Base-by-base conservation (phyloP, 2,329 filamentous ascomycete genomes). In the Phialemoniopsis sp. region DNA sequence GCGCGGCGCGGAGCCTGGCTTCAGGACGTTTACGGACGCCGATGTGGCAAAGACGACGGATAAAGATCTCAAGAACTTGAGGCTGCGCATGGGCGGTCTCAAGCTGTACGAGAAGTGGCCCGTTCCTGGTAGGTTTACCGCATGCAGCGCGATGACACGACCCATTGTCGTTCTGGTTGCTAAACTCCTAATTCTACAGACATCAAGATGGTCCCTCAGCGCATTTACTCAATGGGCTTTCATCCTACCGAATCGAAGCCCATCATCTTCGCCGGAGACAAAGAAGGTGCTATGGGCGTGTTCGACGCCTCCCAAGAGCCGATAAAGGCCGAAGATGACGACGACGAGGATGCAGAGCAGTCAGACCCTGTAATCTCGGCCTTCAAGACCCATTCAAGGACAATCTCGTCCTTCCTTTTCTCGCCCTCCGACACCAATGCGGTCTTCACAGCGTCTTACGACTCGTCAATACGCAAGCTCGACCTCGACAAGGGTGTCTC, bases 241-340 rank as follows among this genome's bases (percentile, higher is more conserved):
- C 93, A 98, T 53, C 93, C 93, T 0, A 90, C 82, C 0, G 72
- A 82, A 42, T 81, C 90, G 3, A 97, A 97, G 53, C 82, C 90
- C 0, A 70, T 98, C 3, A 76, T 97, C 2, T 94, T 98, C 56
- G 91, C 91, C 0, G 91, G 91, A 10, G 93, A 98, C 54, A 98
- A 98, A 58, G 76, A 94, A 48, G 91, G 93, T 2, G 87, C 89
- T 17, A 72, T 97, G 42, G 93, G 93, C 1, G 79, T 98, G 1
- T 91, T 96, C 39, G 91, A 98, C 56, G 89, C 84, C 2, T 90
- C 87, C 0, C 89, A 94, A 48, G 75, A 76, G 3, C 66, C 68
- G 3, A 55, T 74, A 34, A 58, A 68, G 48, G 59, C 49, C n/a
- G 66, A 74, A 5, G 68, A 74, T 12, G 79, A 82, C 13, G 66